Conservation (phyloP, 805 yeast genomes). For the Yarrowia sp. region DNA sequence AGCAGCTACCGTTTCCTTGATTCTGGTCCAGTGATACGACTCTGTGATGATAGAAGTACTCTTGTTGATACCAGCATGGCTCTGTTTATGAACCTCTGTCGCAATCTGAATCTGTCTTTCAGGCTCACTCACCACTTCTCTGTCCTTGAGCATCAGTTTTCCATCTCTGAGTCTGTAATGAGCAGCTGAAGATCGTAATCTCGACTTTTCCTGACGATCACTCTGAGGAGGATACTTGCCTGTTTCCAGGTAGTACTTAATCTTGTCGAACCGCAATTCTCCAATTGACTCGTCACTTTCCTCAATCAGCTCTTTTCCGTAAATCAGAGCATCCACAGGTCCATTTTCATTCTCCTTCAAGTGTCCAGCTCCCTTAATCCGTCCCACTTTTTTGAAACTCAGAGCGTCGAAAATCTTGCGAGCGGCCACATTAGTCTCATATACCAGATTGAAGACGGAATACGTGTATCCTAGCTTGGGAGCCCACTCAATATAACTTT, state of each 20-base stretch:
- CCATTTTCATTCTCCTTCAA: slow-evolving; percentile 71
- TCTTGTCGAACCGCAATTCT: slow-evolving; percentile 62
- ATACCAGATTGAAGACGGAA: slow-evolving; percentile 78
- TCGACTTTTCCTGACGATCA: slow-evolving; percentile 81
- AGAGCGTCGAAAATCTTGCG: slow-evolving; percentile 72
- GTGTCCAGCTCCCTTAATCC: slow-evolving; percentile 83
- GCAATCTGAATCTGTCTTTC: slow-evolving; percentile 73
- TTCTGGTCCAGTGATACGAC: slow-evolving; percentile 85
- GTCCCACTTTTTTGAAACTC: slow-evolving; percentile 74
- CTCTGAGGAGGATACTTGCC: slow-evolving; percentile 84
- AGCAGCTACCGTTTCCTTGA: slow-evolving; percentile 80
- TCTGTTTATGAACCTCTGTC: slow-evolving; percentile 60
- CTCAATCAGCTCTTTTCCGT: slow-evolving; percentile 74
- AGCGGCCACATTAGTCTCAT: slow-evolving; percentile 83
- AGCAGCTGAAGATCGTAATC: slow-evolving; percentile 73
- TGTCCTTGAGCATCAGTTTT: slow-evolving; percentile 68
- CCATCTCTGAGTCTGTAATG: slow-evolving; percentile 73
- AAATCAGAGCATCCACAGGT: slow-evolving; percentile 83
- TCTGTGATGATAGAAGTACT: slow-evolving; percentile 76
- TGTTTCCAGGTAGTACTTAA: slow-evolving; percentile 72
- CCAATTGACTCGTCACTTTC: slow-evolving; percentile 47
- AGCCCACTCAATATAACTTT: slow-evolving; percentile 87
- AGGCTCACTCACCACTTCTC: slow-evolving; percentile 80
- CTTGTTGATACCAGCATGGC: slow-evolving; percentile 86
- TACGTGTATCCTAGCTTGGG: slow-evolving; percentile 84